Evolutionary conservation across 2,329 filamentous ascomycete species (phyloP).

Genomic region (Penicillium sp.): DNA sequence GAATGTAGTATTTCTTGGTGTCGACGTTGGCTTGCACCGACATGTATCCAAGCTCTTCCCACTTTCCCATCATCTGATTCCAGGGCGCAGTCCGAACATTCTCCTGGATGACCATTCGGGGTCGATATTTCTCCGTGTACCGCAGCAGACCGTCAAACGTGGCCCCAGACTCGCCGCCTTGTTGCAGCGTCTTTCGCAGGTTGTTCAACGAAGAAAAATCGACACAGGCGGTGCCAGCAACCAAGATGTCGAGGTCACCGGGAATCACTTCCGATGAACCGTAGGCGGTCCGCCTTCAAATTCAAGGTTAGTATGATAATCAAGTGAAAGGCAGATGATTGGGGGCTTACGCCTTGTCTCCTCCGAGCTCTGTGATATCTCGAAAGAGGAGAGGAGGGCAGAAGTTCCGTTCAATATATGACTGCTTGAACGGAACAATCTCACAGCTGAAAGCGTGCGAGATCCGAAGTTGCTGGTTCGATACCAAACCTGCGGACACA

Average conservation of each 20-base stretch:
- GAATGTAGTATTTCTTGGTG: slow-evolving; percentile 70
- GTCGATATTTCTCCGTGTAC: slow-evolving; percentile 57
- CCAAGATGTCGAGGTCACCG: slow-evolving; percentile 59
- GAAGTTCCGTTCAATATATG: slow-evolving; percentile 63
- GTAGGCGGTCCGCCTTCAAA: slow-evolving; percentile 62
- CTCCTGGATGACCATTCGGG: slow-evolving; percentile 67
- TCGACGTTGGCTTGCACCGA: slow-evolving; percentile 55
- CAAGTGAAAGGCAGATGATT: neutral
- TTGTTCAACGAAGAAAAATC: slow-evolving; percentile 70
- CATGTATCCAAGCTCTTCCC: slow-evolving; percentile 56
- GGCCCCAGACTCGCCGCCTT: slow-evolving; percentile 62
- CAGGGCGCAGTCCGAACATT: slow-evolving; percentile 67
- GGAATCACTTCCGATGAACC: slow-evolving; percentile 61
- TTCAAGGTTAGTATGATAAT: slow-evolving; percentile 5
- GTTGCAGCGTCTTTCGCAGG: slow-evolving; percentile 50
- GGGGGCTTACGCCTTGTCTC: slow-evolving; percentile 48
- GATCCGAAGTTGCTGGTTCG: slow-evolving; percentile 42
- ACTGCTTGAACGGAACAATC: slow-evolving; percentile 63
- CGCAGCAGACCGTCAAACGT: slow-evolving; percentile 63
- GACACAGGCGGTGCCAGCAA: slow-evolving; percentile 73
- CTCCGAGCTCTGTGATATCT: slow-evolving; percentile 58
- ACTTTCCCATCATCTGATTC: slow-evolving; percentile 50
- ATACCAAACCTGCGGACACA: slow-evolving; percentile 3
- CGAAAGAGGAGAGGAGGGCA: slow-evolving; percentile 54
- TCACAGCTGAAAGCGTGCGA: slow-evolving; percentile 63